Evolutionary conservation across 441 rosid species (phyloP), one percentile per base, ranked within the genome.

Genomic region (Erysimum cheiri): DNA sequence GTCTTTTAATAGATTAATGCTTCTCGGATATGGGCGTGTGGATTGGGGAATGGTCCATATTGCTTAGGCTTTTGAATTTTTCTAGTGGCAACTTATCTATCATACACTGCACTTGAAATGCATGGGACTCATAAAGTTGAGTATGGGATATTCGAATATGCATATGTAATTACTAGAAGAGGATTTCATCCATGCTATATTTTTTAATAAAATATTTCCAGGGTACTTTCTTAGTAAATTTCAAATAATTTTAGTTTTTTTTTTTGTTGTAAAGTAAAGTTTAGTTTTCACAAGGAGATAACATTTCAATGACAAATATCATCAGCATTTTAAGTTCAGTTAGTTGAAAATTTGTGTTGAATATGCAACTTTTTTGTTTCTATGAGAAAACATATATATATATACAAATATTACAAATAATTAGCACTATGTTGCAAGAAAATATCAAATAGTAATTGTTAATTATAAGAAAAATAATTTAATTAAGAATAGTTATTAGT

Each of bases 31-130:
- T 41, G 49, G 65, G 39, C n/a, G 26, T 14, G 50, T 28, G 52
- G 52, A 60, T 60, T 60, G 32, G 19, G 26, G 22, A 43, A 10
- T 41, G 65, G 52, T 29, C 65, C 65, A 60, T 32, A 43, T 14
- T 60, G 26, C 39, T 14, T 28, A 28, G 5, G 10, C 37, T 14
- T 60, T 60, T 60, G 19, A 24, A 12, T 9, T 28, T 60, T 28
- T 60, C n/a, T 29, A 60, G 15, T 28, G 6, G 65, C 12, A 41
- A 28, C 14, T 28, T 56, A 35, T 56, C 28, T 60, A 28, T 43
- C 39, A 60, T 60, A 14, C 65, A 61, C 0, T 31, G 67, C 37
- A 61, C 53, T 29, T 61, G 54, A 44, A 32, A 15, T 29, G 53
- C 52, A 44, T 61, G 67, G 54, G 40, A 31, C 11, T 44, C 67